phyloP scores from a whole-genome alignment of 345 rosid genomes.

The Arabis alpina region DNA sequence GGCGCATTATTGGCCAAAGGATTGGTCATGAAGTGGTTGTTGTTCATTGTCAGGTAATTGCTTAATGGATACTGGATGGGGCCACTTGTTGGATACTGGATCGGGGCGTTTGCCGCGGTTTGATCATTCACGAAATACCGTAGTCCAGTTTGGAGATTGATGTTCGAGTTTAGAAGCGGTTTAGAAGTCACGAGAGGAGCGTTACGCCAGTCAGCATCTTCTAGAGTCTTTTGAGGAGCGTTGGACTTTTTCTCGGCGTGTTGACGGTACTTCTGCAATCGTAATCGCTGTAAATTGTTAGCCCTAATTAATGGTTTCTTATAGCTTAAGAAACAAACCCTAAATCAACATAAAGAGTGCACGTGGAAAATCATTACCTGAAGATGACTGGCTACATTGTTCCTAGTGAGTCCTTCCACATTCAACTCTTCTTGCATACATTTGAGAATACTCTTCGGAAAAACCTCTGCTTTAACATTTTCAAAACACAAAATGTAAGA shows the following conservation, averaged over 20 bases:
- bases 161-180: not conserved
- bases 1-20: not conserved
- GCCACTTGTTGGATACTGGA: conserved; percentile 24
- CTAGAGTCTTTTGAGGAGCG: not conserved
- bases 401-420: conserved; percentile 26
- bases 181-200: not conserved
- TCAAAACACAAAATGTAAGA: not conserved
- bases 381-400: conserved; percentile 38
- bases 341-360: not conserved
- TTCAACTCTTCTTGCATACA: conserved; percentile 22
- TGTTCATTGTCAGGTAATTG: conserved; percentile 1
- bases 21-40: conserved; percentile 2
- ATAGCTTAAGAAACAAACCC: not conserved
- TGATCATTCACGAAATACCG: not conserved
- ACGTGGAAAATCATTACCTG: conserved; percentile 17
- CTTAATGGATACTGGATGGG: conserved; percentile 17
- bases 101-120: not conserved
- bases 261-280: conserved; percentile 38
- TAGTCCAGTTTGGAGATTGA: not conserved
- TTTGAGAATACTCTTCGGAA: conserved; percentile 36
- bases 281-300: conserved; percentile 12
- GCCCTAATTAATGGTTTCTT: conserved; percentile 8
- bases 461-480: conserved; percentile 12
- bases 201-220: conserved; percentile 4
- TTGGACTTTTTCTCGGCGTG: not conserved